These are phyloP conservation scores for Aaosphaeria pasadenensis DNA, from an alignment of 2,329 filamentous ascomycete genomes.

Conservation along the genomic window DNA sequence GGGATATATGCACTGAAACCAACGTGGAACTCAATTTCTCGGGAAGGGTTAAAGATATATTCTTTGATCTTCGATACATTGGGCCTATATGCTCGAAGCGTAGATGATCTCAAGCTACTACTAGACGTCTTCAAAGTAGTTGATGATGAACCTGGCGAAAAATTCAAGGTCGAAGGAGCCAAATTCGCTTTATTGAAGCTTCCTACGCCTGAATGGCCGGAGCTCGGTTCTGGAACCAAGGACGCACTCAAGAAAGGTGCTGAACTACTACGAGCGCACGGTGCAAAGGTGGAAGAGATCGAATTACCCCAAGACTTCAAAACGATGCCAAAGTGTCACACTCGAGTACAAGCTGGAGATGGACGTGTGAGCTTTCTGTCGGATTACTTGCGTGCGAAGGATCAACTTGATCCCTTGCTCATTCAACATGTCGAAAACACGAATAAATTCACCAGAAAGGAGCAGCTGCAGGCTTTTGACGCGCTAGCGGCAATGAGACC, in stretches of 20 bases:
- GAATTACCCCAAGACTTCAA: constrained; percentile 51
- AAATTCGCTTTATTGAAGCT: constrained; percentile 51
- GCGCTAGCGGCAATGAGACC: constrained; percentile 53
- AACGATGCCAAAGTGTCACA: constrained; percentile 52
- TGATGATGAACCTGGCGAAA: constrained; percentile 45
- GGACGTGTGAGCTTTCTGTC: constrained; percentile 53
- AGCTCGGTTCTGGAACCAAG: constrained; percentile 33
- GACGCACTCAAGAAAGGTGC: constrained; percentile 35
- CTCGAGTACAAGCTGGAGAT: constrained; percentile 50
- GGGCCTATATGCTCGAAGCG: constrained; percentile 57
- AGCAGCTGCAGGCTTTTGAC: constrained; percentile 56
- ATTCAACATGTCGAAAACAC: constrained; percentile 52
- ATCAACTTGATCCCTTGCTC: constrained; percentile 47
- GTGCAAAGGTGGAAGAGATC: constrained; percentile 57
- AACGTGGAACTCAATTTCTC: constrained; percentile 61
- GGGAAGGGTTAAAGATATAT: constrained; percentile 61
- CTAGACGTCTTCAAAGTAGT: constrained; percentile 52
- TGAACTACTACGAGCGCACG: constrained; percentile 39
- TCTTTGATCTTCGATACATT: constrained; percentile 61
- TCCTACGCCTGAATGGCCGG: constrained; percentile 53
- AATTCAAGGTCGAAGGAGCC: constrained; percentile 43
- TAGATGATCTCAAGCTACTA: constrained; percentile 58
- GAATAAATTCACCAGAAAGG: constrained; percentile 41
- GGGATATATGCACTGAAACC: constrained; percentile 65
- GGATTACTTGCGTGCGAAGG: constrained; percentile 51